phyloP scores from a whole-genome alignment of 176 grass and related monocot genomes.

The Juncus inflexus region DNA sequence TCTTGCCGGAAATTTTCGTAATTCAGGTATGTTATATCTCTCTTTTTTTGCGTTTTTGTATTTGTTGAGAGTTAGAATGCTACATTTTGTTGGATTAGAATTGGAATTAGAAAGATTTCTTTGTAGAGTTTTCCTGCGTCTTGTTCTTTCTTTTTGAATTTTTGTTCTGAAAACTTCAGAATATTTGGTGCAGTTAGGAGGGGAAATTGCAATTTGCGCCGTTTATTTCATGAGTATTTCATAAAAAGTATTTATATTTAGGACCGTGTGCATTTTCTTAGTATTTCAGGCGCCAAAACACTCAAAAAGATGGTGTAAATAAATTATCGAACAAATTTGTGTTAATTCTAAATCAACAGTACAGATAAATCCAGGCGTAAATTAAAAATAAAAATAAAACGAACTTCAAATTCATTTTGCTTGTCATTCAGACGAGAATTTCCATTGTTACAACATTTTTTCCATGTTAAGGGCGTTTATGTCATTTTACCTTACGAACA shows the following conservation, averaged over 20 bases:
- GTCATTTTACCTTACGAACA: background rate
- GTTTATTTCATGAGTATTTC: background rate
- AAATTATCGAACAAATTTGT: no score
- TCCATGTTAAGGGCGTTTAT: background rate
- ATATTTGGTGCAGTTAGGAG: constrained; percentile 11
- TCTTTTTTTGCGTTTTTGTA: background rate
- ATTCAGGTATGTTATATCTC: constrained; percentile 19
- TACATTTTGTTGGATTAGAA: constrained; percentile 15
- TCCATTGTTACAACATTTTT: background rate
- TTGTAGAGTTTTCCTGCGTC: constrained; percentile 2
- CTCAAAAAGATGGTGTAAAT: no score
- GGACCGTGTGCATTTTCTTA: no score
- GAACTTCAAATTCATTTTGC: constrained; percentile 15
- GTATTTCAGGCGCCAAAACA: no score
- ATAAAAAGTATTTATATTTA: no score
- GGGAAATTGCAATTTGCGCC: background rate
- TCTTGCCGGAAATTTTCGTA: constrained; percentile 18
- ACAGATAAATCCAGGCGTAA: no score
- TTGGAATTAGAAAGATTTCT: background rate
- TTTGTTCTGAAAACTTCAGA: background rate
- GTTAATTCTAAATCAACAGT: no score
- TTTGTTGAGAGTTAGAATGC: background rate
- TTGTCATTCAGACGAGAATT: background rate
- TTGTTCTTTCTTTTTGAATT: background rate
- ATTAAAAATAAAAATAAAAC: background rate